These are phyloP conservation scores for Pythium apleroticum DNA, from an alignment of 352 stramenopile species.

Conservation along the genomic window DNA sequence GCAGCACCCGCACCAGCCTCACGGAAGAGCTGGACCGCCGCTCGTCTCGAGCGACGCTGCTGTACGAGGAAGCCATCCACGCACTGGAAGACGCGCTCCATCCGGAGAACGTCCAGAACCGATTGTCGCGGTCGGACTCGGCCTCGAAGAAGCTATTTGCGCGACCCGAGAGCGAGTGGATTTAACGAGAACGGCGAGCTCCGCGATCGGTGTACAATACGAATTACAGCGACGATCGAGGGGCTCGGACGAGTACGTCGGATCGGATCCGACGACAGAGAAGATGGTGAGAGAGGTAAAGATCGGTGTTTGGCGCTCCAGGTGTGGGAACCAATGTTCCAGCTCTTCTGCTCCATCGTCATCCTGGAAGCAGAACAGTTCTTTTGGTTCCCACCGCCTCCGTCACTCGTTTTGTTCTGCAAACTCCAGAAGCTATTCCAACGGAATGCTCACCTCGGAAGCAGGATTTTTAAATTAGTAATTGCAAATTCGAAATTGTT, in stretches of 20 bases:
- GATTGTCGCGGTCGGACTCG: constrained; percentile 19
- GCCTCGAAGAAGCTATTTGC: constrained; percentile 21
- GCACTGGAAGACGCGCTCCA: constrained; percentile 28
- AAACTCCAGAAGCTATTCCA: not conserved
- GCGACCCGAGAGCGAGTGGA: constrained; percentile 29
- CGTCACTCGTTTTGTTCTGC: not conserved
- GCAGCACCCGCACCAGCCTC: not conserved
- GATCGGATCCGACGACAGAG: not conserved
- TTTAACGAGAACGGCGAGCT: constrained; percentile 5
- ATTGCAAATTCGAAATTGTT: constrained; percentile 6
- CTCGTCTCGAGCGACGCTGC: constrained; percentile 22
- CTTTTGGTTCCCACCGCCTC: constrained; percentile 4
- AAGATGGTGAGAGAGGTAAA: not conserved
- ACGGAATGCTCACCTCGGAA: not conserved
- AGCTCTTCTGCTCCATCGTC: not conserved
- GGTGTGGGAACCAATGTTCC: not conserved
- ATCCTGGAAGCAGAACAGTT: constrained; percentile 1
- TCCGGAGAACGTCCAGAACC: constrained; percentile 9
- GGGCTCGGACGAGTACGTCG: not conserved
- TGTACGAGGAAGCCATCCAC: constrained; percentile 28
- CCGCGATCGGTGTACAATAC: not conserved
- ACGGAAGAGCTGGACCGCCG: constrained; percentile 24
- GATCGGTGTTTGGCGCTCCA: not conserved
- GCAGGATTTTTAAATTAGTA: constrained; percentile 4
- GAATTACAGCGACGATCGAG: not conserved